These are phyloP conservation scores for Fusarium avenaceum DNA, from an alignment of 2,329 filamentous ascomycete genomes.

Conservation along the genomic window DNA sequence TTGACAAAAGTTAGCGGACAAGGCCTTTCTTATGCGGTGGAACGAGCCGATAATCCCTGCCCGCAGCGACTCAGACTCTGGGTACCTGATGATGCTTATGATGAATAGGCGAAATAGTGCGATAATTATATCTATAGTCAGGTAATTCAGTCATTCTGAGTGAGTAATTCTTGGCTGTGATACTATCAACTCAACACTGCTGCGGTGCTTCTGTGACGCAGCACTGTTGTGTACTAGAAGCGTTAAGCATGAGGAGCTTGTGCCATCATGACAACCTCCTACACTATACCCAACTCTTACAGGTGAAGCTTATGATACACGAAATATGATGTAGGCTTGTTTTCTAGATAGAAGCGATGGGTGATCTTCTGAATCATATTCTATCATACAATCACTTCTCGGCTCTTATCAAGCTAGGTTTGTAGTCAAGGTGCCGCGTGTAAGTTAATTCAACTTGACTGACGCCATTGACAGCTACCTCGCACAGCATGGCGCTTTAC, in stretches of 20 bases:
- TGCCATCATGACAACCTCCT: slow-evolving; percentile 7
- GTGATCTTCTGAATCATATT: too few species aligned
- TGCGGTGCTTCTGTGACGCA: neutral
- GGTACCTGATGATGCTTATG: neutral
- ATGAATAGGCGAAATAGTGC: neutral
- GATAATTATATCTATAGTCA: too few species aligned
- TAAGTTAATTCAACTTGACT: neutral
- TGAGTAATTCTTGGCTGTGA: neutral
- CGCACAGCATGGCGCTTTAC: neutral
- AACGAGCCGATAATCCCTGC: slow-evolving; percentile 6
- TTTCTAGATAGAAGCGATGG: neutral
- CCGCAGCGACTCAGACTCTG: neutral
- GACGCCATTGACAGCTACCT: neutral
- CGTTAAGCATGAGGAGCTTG: neutral
- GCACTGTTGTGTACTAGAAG: neutral
- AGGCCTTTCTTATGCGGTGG: slow-evolving; percentile 7
- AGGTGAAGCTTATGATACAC: neutral
- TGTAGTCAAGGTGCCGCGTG: neutral
- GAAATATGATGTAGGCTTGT: neutral
- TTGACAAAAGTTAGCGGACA: slow-evolving; percentile 20
- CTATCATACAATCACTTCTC: neutral
- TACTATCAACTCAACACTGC: neutral
- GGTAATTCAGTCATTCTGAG: too few species aligned
- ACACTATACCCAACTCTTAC: neutral
- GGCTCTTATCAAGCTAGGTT: neutral